Base-by-base conservation (phyloP, 495 filamentous ascomycete genomes). In the Neurospora discreta region DNA sequence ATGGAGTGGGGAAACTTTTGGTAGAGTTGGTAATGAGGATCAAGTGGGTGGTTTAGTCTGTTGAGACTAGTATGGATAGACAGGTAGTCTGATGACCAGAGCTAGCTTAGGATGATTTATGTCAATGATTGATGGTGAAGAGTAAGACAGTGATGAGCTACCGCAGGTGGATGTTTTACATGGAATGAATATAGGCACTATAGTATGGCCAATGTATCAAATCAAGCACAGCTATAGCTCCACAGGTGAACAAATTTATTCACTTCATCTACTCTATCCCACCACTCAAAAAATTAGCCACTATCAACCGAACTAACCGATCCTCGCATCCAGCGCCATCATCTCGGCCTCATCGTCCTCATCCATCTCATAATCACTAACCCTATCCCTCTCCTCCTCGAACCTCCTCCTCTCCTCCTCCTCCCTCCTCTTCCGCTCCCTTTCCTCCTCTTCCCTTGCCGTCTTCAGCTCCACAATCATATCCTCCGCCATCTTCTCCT, bases 401-500 rank as follows among this genome's bases (percentile, higher is more conserved):
- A 33, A 16, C 15, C 18, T 46, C 26, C 71, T 69, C 65, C 67
- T 70, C n/a, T 77, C 76, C 18, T 72, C 73, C 13, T 70, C 72
- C 69, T 72, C 71, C 42, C 74, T 75, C 44, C 75, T 78, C 71
- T 79, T 78, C 43, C 86, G 58, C 73, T 84, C 83, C 68, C 7
- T 26, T 39, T 68, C 71, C 26, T 77, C 76, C 13, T 73, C 73
- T n/a, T 70, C 72, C 69, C 71, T 71, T 42, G 72, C 73, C 44
- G 75, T 78, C 70, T 78, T 78, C 46, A 87, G 52, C 73, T 84
- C 83, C 67, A 74, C 69, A 67, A 86, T 85, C 65, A 76, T 72
- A 70, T 92, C 91, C 70, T 90, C 86, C 71, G 91, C 90, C 71
- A 89, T 80, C 83, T 91, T 93, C 81, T 89, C 85, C 84, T 97